phyloP scores from a whole-genome alignment of 2,329 filamentous ascomycete species.

The Ceratocystis eucalypticola region DNA sequence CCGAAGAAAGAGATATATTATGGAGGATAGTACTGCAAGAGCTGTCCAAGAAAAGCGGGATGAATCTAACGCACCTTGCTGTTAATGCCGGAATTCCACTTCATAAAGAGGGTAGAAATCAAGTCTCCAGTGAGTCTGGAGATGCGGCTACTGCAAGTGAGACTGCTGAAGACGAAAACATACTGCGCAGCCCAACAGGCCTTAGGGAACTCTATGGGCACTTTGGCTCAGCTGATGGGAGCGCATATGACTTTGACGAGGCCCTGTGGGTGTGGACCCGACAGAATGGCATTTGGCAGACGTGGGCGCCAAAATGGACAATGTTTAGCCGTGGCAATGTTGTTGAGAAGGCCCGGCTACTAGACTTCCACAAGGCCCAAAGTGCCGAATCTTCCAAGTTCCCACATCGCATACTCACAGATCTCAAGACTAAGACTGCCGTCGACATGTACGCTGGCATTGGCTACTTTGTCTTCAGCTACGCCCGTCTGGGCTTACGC shows the following conservation, averaged over 20 bases:
- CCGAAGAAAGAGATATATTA: slow-evolving; percentile 26
- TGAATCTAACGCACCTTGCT: slow-evolving; percentile 41
- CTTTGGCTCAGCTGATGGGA: slow-evolving; percentile 46
- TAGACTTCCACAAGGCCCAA: slow-evolving; percentile 35
- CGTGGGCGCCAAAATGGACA: slow-evolving; percentile 77
- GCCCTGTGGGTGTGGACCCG: slow-evolving; percentile 69
- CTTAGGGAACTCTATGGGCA: slow-evolving; percentile 58
- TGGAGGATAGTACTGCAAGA: slow-evolving; percentile 37
- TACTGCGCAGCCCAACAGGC: slow-evolving; percentile 58
- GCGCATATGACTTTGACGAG: slow-evolving; percentile 40
- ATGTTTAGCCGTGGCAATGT: slow-evolving; percentile 93
- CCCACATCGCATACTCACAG: slow-evolving; percentile 2
- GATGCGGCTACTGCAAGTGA: slow-evolving; percentile 1
- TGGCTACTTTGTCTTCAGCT: slow-evolving; percentile 85
- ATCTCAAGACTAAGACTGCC: slow-evolving; percentile 26
- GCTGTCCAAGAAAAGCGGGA: slow-evolving; percentile 32
- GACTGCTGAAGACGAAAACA: slow-evolving; percentile 40
- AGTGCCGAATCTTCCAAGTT: slow-evolving; percentile 5
- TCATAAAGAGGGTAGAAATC: slow-evolving; percentile 19
- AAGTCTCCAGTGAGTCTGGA: not conserved
- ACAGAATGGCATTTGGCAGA: slow-evolving; percentile 70
- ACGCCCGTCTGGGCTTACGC: slow-evolving; percentile 54
- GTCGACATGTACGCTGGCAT: slow-evolving; percentile 87
- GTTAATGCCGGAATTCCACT: slow-evolving; percentile 49
- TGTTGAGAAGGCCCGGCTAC: slow-evolving; percentile 68